These are phyloP conservation scores for Pyronema domesticum DNA, from an alignment of 495 filamentous ascomycete species.

Conservation along the genomic window DNA sequence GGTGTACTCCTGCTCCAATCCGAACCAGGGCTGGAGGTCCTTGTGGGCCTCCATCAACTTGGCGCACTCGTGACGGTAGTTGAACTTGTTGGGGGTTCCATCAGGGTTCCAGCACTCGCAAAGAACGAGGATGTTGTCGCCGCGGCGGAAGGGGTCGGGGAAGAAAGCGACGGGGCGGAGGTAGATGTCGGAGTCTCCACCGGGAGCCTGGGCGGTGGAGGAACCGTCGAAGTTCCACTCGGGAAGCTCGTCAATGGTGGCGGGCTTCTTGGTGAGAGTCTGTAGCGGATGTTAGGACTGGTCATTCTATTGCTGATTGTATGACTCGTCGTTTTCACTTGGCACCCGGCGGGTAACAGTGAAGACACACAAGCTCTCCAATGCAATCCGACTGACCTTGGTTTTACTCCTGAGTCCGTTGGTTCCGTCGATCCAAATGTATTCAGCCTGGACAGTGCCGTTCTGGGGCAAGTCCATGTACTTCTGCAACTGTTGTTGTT, in stretches of 20 bases:
- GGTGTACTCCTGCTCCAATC: conserved; percentile 96
- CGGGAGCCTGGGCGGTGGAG: conserved; percentile 82
- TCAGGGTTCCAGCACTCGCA: conserved; percentile 91
- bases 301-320: too few species aligned
- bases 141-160: conserved; percentile 80
- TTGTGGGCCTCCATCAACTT: conserved; percentile 79
- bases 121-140: conserved; percentile 80
- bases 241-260: conserved; percentile 62
- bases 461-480: conserved; percentile 84
- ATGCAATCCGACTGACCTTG: conserved; percentile 45
- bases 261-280: conserved; percentile 55
- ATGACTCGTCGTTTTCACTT: too few species aligned
- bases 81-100: conserved; percentile 96
- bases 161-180: conserved; percentile 77
- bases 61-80: conserved; percentile 77
- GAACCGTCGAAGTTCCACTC: conserved; percentile 99
- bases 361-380: conserved; percentile 8
- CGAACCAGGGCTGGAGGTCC: conserved; percentile 83
- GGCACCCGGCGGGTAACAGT: not conserved
- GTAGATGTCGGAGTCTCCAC: conserved; percentile 97
- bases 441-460: conserved; percentile 73
- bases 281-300: conserved; percentile 25
- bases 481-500: conserved; percentile 54
- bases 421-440: conserved; percentile 85
- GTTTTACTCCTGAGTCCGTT: conserved; percentile 74